A percentile compares a stretch with the other conserved stretches of the same genome.
phyloP scores from a whole-genome alignment of 768 basidiomycete genomes.

The Leccinellum rugosiceps region DNA sequence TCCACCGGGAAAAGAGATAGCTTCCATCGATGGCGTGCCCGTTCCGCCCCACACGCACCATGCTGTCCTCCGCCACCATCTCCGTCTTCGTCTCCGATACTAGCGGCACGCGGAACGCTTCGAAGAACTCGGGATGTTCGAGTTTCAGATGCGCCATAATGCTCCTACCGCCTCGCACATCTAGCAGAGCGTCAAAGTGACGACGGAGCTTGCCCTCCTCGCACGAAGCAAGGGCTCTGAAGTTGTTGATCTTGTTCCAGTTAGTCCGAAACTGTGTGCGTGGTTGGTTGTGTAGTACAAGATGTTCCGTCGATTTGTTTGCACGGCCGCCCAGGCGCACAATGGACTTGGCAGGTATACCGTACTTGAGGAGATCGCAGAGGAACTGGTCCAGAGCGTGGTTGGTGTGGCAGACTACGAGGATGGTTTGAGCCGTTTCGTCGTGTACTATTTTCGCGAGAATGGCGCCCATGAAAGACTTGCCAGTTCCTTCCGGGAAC shows the following conservation, averaged over 20 bases:
- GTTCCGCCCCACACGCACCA: slow-evolving; percentile 40
- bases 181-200: slow-evolving; percentile 12
- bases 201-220: slow-evolving; percentile 26
- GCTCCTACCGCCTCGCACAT: slow-evolving; percentile 25
- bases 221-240: slow-evolving; percentile 32
- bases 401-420: slow-evolving; percentile 71
- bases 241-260: slow-evolving; percentile 15
- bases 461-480: slow-evolving; percentile 67
- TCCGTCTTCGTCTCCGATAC: background rate
- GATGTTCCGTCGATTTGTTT: slow-evolving; percentile 41
- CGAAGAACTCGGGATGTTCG: slow-evolving; percentile 38
- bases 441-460: slow-evolving; percentile 58
- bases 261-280: background rate
- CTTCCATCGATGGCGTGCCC: slow-evolving; percentile 34
- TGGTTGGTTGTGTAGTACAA: slow-evolving; percentile 36
- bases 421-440: slow-evolving; percentile 42
- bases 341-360: slow-evolving; percentile 46
- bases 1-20: slow-evolving; percentile 52
- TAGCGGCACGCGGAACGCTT: slow-evolving; percentile 43
- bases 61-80: slow-evolving; percentile 34
- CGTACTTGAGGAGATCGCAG: slow-evolving; percentile 54
- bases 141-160: slow-evolving; percentile 47
- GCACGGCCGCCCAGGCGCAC: slow-evolving; percentile 58
- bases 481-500: slow-evolving; percentile 55
- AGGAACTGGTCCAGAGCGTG: slow-evolving; percentile 72